These are phyloP conservation scores for Globisporangium canariense DNA, from an alignment of 352 stramenopile species.

Conservation along the genomic window DNA sequence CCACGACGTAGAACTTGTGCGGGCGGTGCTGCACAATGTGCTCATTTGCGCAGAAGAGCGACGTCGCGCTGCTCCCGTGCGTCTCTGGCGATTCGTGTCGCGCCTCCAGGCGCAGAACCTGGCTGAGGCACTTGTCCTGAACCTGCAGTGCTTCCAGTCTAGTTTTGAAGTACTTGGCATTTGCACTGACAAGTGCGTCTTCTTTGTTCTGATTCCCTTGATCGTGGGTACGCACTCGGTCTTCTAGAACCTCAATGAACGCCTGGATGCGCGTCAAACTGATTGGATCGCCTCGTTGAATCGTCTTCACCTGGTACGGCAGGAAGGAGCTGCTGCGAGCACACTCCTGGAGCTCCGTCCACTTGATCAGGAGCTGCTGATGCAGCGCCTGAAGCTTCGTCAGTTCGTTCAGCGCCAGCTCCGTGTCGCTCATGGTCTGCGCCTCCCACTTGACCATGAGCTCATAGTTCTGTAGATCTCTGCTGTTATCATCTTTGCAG, in stretches of 20 bases:
- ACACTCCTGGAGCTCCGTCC: conserved; percentile 48
- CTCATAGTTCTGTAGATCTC: no score
- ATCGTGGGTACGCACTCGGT: not conserved
- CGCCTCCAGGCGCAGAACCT: conserved; percentile 23
- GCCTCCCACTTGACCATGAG: conserved; percentile 7
- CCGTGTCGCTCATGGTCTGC: conserved; percentile 30
- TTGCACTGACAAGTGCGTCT: not conserved
- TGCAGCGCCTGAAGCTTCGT: conserved; percentile 49
- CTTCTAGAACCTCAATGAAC: conserved; percentile 35
- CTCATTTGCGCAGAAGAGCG: not conserved
- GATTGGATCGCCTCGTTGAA: conserved; percentile 31
- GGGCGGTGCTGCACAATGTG: not conserved
- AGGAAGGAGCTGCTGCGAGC: not conserved
- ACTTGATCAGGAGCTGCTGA: conserved; percentile 47
- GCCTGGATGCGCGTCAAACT: conserved; percentile 34
- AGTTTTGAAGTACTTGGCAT: conserved; percentile 20
- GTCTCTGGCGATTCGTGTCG: not conserved
- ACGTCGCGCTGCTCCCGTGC: no score
- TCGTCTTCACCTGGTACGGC: conserved; percentile 14
- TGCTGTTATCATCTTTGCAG: not conserved
- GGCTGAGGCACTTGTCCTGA: conserved; percentile 30
- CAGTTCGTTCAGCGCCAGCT: conserved; percentile 38
- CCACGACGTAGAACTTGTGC: conserved; percentile 31
- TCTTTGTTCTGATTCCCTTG: not conserved
- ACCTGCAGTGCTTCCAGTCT: conserved; percentile 30